These are phyloP conservation scores for Barnettozyma californica DNA, from an alignment of 805 yeast species.

Conservation along the genomic window DNA sequence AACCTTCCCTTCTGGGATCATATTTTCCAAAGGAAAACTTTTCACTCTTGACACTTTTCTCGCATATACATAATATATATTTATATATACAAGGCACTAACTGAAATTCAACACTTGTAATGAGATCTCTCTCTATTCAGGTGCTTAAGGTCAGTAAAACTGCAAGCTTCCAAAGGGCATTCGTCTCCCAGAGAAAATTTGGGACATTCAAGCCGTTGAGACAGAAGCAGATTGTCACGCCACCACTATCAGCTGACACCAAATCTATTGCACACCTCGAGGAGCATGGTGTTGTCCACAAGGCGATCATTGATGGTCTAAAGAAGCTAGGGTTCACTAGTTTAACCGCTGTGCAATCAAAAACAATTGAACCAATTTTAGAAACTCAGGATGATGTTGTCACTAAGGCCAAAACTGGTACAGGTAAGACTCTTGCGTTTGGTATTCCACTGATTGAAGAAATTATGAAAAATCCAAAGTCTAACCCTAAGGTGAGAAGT, in stretches of 20 bases:
- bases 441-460: conserved; percentile 73
- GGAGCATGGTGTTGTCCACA: conserved; percentile 26
- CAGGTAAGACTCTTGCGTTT: conserved; percentile 91
- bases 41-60: neutral
- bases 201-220: neutral
- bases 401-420: conserved; percentile 90
- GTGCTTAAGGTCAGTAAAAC: neutral
- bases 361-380: conserved; percentile 54
- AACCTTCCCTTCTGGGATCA: no score
- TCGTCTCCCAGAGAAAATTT: conserved; percentile 1
- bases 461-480: conserved; percentile 30
- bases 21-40: neutral
- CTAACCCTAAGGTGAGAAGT: conserved; percentile 41
- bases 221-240: conserved; percentile 1
- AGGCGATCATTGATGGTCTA: conserved; percentile 31
- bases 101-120: neutral
- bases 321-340: conserved; percentile 40
- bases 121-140: neutral
- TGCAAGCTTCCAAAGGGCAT: neutral
- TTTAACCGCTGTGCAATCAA: conserved; percentile 66
- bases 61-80: no score
- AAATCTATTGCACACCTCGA: conserved; percentile 21
- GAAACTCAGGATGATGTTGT: conserved; percentile 58
- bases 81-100: neutral
- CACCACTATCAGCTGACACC: conserved; percentile 5